phyloP scores from a whole-genome alignment of 2,329 filamentous ascomycete genomes.

The Botrytis squamosa region DNA sequence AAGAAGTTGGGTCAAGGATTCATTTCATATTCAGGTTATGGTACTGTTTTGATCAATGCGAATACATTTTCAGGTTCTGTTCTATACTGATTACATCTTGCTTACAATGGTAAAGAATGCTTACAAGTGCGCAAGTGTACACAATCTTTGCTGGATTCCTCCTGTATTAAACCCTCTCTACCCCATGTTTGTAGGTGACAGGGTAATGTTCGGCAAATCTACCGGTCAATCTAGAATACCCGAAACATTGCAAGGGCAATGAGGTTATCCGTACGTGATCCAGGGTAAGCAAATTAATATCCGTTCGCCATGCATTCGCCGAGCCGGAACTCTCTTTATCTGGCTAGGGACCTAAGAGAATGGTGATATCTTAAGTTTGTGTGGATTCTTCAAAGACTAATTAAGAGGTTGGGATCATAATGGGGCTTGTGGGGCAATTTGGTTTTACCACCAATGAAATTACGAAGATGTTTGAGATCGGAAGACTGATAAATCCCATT shows the following conservation, averaged over 20 bases:
- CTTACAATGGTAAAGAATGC: background rate
- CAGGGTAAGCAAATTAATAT: background rate
- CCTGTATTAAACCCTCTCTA: background rate
- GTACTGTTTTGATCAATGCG: background rate
- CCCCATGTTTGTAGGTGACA: background rate
- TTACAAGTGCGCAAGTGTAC: background rate
- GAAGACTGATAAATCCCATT: background rate
- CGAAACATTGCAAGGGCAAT: background rate
- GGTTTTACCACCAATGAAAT: slow-evolving; percentile 3
- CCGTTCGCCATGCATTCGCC: background rate
- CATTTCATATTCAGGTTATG: slow-evolving; percentile 5
- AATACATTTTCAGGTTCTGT: background rate
- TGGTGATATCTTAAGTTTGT: no score
- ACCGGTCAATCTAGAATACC: background rate
- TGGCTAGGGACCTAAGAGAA: background rate
- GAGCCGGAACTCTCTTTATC: background rate
- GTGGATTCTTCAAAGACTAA: background rate
- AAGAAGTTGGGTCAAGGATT: background rate
- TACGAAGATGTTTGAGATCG: background rate
- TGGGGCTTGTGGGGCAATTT: background rate
- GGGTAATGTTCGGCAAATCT: background rate
- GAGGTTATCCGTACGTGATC: background rate
- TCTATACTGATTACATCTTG: background rate
- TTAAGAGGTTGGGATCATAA: background rate
- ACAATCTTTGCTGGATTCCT: background rate